Percentiles rank a stretch among this genome's conserved stretches.
Evolutionary conservation across 2,329 filamentous ascomycete species (phyloP).

Genomic region (Emericellopsis cladophorae): DNA sequence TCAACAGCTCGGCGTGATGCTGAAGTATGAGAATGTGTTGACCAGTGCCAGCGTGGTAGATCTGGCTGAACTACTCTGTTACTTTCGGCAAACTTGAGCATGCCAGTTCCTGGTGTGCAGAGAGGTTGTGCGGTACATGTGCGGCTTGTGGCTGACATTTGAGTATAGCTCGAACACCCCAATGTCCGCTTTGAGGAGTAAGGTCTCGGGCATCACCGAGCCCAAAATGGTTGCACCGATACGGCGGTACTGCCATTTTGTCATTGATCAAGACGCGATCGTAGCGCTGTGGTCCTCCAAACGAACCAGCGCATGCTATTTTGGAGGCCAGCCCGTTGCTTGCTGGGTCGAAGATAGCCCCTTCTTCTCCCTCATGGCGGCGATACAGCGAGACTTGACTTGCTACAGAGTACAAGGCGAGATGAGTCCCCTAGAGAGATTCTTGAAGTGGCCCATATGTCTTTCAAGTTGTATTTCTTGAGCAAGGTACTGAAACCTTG

Average conservation of each 20-base stretch:
- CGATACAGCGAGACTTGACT: constrained; percentile 9
- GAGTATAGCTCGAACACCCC: constrained; percentile 34
- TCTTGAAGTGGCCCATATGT: constrained; percentile 36
- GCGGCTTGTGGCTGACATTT: too few relatives aligned
- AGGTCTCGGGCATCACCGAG: constrained; percentile 3
- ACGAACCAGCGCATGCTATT: constrained; percentile 29
- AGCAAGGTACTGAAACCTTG: constrained; percentile 32
- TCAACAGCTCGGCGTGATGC: constrained; percentile 31
- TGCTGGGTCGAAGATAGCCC: constrained; percentile 51
- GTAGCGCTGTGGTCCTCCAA: constrained; percentile 50
- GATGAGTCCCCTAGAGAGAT: constrained; percentile 28
- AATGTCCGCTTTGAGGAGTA: constrained; percentile 39
- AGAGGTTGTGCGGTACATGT: too few relatives aligned
- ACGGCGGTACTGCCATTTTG: constrained; percentile 15
- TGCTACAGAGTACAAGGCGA: background rate
- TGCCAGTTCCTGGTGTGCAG: too few relatives aligned
- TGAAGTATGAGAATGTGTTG: too few relatives aligned
- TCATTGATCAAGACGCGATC: constrained; percentile 47
- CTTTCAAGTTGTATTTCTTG: constrained; percentile 30
- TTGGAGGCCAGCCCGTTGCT: constrained; percentile 41
- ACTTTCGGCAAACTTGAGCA: too few relatives aligned
- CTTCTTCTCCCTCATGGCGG: constrained; percentile 45
- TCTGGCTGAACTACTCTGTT: too few relatives aligned
- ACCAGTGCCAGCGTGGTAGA: too few relatives aligned
- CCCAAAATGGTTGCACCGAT: constrained; percentile 46